Evolutionary conservation across 371 early-diverging fungal species (phyloP), one percentile per base, ranked within the genome.

Genomic region (Rhizopus stolonifer): DNA sequence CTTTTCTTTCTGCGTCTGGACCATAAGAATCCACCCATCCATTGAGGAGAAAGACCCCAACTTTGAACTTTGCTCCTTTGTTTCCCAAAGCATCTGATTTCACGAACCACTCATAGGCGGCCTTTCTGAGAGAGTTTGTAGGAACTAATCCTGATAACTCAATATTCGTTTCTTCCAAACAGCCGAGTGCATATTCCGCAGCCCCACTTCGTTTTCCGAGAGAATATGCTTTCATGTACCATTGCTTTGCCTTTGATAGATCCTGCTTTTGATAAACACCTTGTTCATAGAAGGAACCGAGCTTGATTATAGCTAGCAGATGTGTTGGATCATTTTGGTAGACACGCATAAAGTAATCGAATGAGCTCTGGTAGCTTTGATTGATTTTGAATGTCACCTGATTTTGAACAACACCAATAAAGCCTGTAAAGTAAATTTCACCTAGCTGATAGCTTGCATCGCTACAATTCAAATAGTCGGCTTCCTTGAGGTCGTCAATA

Each of bases 171-270:
- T 62, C 58, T 40, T 49, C 54, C 34, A 57, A 32, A 33, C 63
- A 62, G 2, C 63, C 63, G 14, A 62, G 49, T 18, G 63, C 63
- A 17, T 57, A 62, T 39, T 62, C 63, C 1, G 58, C 54, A 10
- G 25, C 36, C 18, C 63, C 63, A 17, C 44, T 44, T 15, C 34
- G 44, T 31, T 47, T 43, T 7, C 21, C 17, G 3, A 42, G 15
- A 6, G 40, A 23, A 5, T 29, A 36, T 7, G 63, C 63, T 11
- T 25, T 34, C 6, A 15, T 38, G n/a, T 62, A 62, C 34, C 49
- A 53, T 32, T 18, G 25, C 26, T 40, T 22, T 7, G 63, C 57
- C 10, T 39, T 7, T 9, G 4, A n/a, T 9, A 57, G 33, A 19
- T 53, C 32, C 23, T 43, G 52, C 0, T 46, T 29, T 4, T 49